Base-by-base conservation (phyloP, 2,329 filamentous ascomycete species). In the Aureobasidium sp. region DNA sequence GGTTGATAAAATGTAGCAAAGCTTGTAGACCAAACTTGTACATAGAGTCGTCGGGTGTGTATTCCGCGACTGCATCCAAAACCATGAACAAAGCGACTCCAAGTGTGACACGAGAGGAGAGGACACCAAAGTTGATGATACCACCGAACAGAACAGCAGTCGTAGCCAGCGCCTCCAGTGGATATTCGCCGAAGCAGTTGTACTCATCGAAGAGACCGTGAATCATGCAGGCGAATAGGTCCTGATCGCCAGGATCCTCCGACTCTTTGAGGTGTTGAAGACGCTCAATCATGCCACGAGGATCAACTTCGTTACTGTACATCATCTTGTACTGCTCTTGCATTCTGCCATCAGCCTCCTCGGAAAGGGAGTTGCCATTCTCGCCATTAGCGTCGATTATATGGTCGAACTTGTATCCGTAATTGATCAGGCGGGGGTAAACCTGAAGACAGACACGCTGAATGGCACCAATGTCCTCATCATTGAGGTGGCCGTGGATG, bases 1-100 rank as follows among this genome's bases (percentile, higher is more conserved):
- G 83, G 34, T 81, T 78, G 53, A 89, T 84, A 51, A 97, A 80
- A 68, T 97, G 90, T 66, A 96, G 85, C 56, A 98, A 79, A 14
- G 93, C 93, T 67, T 98, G 93, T 11, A 98, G 78, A 10, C 94
- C 93, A 66, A 98, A 98, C 63, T 96, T 95, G 74, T 93, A 97
- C 93, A 98, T 97, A 1, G 88, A 84, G 56, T 90, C 84, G 27
- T 94, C 86, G 0, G 86, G 82, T 27, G 79, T 74, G 63, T 93
- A 88, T 58, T 95, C 90, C 59, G 88, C 80, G 21, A 98, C 90
- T 11, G 93, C 89, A 68, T 98, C 90, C n/a, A 97, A 75, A 58
- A 98, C 95, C 89, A 98, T 96, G 14, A 88, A 90, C 14, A 97
- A 75, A n/a, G 88, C 93, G 54, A 95, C 90, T 65, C 95, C 90